phyloP scores from a whole-genome alignment of 164 flowering plant genomes.

The Dillenia suffruticosa region DNA sequence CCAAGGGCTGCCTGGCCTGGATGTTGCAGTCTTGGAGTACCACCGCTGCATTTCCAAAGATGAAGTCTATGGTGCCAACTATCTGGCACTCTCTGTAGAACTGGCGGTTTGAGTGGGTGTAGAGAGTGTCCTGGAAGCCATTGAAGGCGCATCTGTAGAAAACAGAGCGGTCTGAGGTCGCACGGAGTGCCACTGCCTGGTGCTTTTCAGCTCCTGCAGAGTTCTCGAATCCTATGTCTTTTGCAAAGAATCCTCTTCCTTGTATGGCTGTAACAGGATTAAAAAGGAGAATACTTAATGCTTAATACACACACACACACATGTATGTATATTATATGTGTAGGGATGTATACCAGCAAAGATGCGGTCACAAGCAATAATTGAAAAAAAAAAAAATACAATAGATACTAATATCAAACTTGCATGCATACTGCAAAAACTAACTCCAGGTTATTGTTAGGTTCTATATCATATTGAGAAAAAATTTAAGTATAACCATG shows the following conservation, averaged over 20 bases:
- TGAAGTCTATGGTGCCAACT: slow-evolving; percentile 79
- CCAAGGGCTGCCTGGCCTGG: slow-evolving; percentile 56
- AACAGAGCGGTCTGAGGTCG: slow-evolving; percentile 59
- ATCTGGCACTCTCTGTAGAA: slow-evolving; percentile 74
- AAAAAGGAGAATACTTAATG: too few relatives aligned
- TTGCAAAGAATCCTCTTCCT: slow-evolving; percentile 71
- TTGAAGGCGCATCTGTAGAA: slow-evolving; percentile 57
- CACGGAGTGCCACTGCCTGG: slow-evolving; percentile 81
- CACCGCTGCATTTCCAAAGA: slow-evolving; percentile 72
- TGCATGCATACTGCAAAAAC: too few relatives aligned
- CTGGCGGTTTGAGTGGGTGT: slow-evolving; percentile 73
- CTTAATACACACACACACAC: too few relatives aligned
- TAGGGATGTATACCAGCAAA: too few relatives aligned
- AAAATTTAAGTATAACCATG: too few relatives aligned
- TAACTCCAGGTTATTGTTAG: too few relatives aligned
- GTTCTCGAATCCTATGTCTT: slow-evolving; percentile 58
- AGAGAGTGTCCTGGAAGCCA: slow-evolving; percentile 81
- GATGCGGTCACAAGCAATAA: too few relatives aligned
- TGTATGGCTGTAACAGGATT: slow-evolving; percentile 38
- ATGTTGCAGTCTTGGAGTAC: slow-evolving; percentile 67
- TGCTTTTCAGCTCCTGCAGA: slow-evolving; percentile 70
- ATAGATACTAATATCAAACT: too few relatives aligned
- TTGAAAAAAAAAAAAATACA: too few relatives aligned
- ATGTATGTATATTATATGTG: too few relatives aligned
- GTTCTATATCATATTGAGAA: too few relatives aligned